These are phyloP conservation scores for Xylariaceae sp. DNA, from an alignment of 2,329 filamentous ascomycete genomes.

Conservation along the genomic window DNA sequence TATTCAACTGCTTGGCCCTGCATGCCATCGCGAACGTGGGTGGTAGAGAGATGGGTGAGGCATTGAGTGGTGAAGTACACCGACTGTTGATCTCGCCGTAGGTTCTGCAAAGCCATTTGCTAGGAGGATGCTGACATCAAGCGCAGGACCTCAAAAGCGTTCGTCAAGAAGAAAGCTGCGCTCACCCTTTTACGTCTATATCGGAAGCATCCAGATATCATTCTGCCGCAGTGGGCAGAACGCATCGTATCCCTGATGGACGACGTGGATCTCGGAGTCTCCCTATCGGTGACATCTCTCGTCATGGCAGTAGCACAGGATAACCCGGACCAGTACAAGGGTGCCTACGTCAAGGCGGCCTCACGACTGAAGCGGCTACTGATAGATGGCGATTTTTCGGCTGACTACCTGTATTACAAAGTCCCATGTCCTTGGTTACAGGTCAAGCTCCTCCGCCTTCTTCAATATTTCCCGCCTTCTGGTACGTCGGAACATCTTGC, in stretches of 20 bases:
- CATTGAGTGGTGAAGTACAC: slow-evolving; percentile 85
- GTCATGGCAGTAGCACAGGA: slow-evolving; percentile 94
- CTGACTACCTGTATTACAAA: slow-evolving; percentile 97
- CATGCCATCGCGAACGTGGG: slow-evolving; percentile 98
- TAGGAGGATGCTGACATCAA: slow-evolving; percentile 10
- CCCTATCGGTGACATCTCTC: slow-evolving; percentile 88
- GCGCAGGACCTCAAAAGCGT: slow-evolving; percentile 68
- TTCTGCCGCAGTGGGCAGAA: slow-evolving; percentile 95
- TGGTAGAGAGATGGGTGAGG: slow-evolving; percentile 93
- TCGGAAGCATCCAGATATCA: slow-evolving; percentile 86
- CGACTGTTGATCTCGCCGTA: slow-evolving; percentile 90
- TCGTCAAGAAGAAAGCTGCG: slow-evolving; percentile 98
- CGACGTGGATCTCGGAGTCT: slow-evolving; percentile 87
- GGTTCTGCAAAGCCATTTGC: no score
- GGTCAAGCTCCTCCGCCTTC: slow-evolving; percentile 81
- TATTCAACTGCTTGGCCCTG: slow-evolving; percentile 93
- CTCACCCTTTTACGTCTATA: slow-evolving; percentile 88
- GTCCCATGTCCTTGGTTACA: slow-evolving; percentile 99
- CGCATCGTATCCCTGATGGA: slow-evolving; percentile 99
- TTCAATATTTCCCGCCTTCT: slow-evolving; percentile 95
- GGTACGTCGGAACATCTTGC: slow-evolving; percentile 44
- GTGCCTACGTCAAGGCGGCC: slow-evolving; percentile 89
- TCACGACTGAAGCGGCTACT: slow-evolving; percentile 82
- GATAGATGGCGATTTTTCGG: slow-evolving; percentile 80
- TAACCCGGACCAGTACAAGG: slow-evolving; percentile 87